Evolutionary conservation across 1,139 yeast genomes (phyloP).

Genomic region (Debaryomyces fabryi): DNA sequence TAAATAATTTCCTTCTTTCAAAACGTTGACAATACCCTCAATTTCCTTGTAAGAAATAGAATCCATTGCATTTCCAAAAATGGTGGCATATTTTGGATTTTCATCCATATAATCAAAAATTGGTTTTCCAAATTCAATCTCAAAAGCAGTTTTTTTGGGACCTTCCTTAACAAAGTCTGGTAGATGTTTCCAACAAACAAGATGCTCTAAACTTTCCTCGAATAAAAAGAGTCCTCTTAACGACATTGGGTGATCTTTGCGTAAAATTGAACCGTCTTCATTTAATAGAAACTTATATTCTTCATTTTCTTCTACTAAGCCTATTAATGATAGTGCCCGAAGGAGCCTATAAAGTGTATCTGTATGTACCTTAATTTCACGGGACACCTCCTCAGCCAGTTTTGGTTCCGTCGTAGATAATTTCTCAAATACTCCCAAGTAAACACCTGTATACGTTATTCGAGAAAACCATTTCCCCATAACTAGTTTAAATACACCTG

Average conservation of each 20-base stretch:
- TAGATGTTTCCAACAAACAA: background rate
- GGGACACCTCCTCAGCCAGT: background rate
- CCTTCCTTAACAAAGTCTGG: background rate
- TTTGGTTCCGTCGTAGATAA: background rate
- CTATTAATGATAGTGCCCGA: background rate
- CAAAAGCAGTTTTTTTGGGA: conserved; percentile 1
- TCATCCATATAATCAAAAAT: background rate
- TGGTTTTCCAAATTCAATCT: conserved; percentile 1
- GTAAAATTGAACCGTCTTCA: conserved; percentile 3
- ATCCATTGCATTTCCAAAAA: conserved; percentile 1
- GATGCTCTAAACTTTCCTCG: background rate
- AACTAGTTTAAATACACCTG: background rate
- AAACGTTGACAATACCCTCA: background rate
- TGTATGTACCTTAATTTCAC: background rate
- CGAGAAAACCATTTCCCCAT: conserved; percentile 4
- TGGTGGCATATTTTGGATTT: background rate
- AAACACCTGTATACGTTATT: background rate
- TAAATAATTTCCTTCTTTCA: background rate
- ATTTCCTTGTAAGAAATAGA: conserved; percentile 4
- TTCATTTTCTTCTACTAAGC: background rate
- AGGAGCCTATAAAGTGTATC: background rate
- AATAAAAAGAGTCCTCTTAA: background rate
- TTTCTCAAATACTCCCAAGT: background rate
- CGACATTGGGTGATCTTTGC: conserved; percentile 6
- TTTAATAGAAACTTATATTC: background rate